phyloP scores from a whole-genome alignment of 176 grass and related monocot species.

The Avena eriantha region DNA sequence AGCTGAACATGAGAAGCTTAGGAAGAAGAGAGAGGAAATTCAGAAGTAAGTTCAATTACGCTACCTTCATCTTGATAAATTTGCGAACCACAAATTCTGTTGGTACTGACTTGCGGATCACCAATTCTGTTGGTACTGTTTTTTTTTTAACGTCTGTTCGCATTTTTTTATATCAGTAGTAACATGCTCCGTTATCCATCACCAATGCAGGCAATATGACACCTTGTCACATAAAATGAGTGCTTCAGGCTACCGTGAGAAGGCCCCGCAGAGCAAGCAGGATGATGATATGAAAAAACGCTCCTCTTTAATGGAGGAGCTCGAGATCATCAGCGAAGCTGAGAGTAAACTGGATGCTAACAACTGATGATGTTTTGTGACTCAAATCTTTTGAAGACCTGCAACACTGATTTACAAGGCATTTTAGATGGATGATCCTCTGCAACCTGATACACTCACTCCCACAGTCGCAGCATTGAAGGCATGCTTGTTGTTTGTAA shows the following conservation, averaged over 20 bases:
- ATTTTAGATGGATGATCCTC: not conserved
- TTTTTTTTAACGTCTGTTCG: not conserved
- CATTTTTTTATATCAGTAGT: not conserved
- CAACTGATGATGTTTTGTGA: not conserved
- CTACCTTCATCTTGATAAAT: not conserved
- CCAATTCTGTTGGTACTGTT: not conserved
- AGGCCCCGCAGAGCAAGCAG: conserved; percentile 66
- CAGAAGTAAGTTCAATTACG: conserved; percentile 41
- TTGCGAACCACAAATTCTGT: not conserved
- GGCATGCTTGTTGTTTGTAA: not conserved
- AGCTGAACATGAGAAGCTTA: conserved; percentile 66
- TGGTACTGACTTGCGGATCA: not conserved
- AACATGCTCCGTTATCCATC: conserved; percentile 3
- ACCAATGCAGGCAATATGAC: conserved; percentile 52
- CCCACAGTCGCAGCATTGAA: not conserved
- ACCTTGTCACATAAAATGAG: conserved; percentile 54
- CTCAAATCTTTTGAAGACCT: not conserved
- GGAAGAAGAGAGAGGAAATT: conserved; percentile 64
- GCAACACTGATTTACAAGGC: not conserved
- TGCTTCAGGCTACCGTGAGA: conserved; percentile 64
- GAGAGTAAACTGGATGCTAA: conserved; percentile 53
- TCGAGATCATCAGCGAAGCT: conserved; percentile 57
- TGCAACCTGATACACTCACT: not conserved
- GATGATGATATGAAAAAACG: conserved; percentile 65
- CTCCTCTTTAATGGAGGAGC: conserved; percentile 52